Evolutionary conservation across 2,329 filamentous ascomycete species (phyloP).

Genomic region (Talaromyces islandicus): DNA sequence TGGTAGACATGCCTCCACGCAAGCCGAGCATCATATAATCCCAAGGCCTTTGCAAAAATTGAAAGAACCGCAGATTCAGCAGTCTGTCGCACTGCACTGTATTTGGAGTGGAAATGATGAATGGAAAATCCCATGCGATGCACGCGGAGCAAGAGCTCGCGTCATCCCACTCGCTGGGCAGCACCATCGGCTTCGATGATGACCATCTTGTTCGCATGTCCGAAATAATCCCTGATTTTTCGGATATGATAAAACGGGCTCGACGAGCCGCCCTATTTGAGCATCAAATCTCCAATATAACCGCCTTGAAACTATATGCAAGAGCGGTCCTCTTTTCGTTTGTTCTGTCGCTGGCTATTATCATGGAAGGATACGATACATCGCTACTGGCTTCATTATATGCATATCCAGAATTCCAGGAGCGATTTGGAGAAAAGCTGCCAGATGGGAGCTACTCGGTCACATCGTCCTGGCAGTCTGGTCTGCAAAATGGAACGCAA

Average conservation of each 20-base stretch:
- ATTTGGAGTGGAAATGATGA: background rate
- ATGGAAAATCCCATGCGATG: background rate
- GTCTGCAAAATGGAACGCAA: constrained; percentile 50
- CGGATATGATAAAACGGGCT: constrained; percentile 1
- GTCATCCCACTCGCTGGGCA: constrained; percentile 12
- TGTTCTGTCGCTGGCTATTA: constrained; percentile 40
- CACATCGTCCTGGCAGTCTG: constrained; percentile 49
- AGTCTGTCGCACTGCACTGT: background rate
- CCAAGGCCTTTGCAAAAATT: background rate
- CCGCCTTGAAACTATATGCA: constrained; percentile 16
- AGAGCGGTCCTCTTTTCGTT: constrained; percentile 29
- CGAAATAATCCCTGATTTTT: constrained; percentile 26
- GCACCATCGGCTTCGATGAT: constrained; percentile 23
- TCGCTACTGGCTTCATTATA: constrained; percentile 47
- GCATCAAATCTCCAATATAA: constrained; percentile 13
- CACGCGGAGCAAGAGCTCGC: background rate
- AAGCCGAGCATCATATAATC: background rate
- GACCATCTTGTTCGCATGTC: constrained; percentile 21
- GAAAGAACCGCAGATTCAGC: background rate
- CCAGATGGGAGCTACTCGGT: constrained; percentile 35
- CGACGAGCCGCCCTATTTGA: constrained; percentile 9
- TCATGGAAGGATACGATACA: constrained; percentile 52
- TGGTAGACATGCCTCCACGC: background rate
- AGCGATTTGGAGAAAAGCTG: constrained; percentile 24
- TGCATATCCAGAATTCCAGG: constrained; percentile 40